Base-by-base conservation (phyloP, 1,139 yeast genomes). In the Hansenula sp. region DNA sequence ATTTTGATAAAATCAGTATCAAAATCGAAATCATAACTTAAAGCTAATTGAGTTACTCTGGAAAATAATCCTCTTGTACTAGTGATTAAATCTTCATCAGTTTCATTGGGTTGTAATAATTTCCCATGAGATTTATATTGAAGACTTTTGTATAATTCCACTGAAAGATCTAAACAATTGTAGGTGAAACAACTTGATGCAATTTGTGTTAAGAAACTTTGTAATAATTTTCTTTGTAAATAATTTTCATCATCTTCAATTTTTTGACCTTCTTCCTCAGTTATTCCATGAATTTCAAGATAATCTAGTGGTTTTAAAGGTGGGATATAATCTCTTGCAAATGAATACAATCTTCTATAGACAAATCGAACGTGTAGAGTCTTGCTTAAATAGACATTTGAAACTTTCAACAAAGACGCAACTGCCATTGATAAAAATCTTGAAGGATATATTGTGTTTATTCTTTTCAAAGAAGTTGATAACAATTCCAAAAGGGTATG, bases 381-480 rank as follows among this genome's bases (percentile, higher is more conserved):
- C 16, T 51, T 44, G 1, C 62, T 59, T 18, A 61, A 58, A 57
- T 78, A 79, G 12, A 58, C 52, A 25, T 72, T 70, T 13, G 77
- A 58, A 43, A 76, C 70, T 42, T 77, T 78, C 38, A 83, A 62
- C 37, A 80, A 62, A 0, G 88, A 70, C 1, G 83, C 62, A 0
- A 81, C 68, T 1, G 81, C 76, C 76, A 86, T 83, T 1, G 84
- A 74, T 43, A 91, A 66, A 57, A 87, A 87, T 48, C 86, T 74
- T 1, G 96, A 84, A 12, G 96, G 96, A 56, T 82, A 81, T 38
- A 74, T 61, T 0, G 95, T 84, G 36, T 72, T 67, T 49, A 84
- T 80, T 44, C 78, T 67, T 48, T 51, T 55, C 55, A 84, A 60
- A 38, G 79, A 74, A 41, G 76, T 68, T 32, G 68, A 71, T 47